Evolutionary conservation across 306 rosid species (phyloP), one percentile per base, ranked within the genome.

Genomic region (Parietaria judaica): DNA sequence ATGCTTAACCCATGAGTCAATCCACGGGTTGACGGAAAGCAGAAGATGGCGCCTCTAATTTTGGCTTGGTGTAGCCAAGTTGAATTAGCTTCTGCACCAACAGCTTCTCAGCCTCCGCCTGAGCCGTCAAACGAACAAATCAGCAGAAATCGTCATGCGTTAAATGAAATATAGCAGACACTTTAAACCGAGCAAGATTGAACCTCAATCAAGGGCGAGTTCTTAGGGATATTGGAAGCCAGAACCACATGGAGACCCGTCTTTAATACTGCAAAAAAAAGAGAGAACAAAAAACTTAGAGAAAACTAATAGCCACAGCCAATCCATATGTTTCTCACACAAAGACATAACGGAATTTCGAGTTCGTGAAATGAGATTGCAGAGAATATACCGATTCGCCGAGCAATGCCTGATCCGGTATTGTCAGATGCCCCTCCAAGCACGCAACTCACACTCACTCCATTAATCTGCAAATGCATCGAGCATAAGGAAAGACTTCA

Each of bases 391-490:
- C 95, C 97, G 75, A 88, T 65, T 62, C 95, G 75, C 48, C 82
- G 83, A 67, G 95, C 95, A 84, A 86, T 86, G 67, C 87, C 83
- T 6, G 95, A 68, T 54, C 95, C 95, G n/a, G 90, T 82, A 71
- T 84, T 88, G 81, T 92, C 95, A 71, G 86, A 88, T 58, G 76
- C 66, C 57, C 94, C 96, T n/a, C 95, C 96, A 51, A 84, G 90
- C 69, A 92, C 69, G 65, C 90, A 80, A 68, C 94, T 81, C 31
- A 81, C 83, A 72, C 86, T 83, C 38, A 74, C 95, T 16, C 58
- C 61, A 65, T 81, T 79, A 63, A 78, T 76, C 90, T 83, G 86
- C 36, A 49, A 10, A 49, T 0, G 15, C 4, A 49, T 49, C 31
- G 31, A 41, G 6, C 53, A 49, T 12, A 39, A 58, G 11, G 12